Conservation (phyloP, 805 yeast species). For the Phaffomyces thermotolerans region DNA sequence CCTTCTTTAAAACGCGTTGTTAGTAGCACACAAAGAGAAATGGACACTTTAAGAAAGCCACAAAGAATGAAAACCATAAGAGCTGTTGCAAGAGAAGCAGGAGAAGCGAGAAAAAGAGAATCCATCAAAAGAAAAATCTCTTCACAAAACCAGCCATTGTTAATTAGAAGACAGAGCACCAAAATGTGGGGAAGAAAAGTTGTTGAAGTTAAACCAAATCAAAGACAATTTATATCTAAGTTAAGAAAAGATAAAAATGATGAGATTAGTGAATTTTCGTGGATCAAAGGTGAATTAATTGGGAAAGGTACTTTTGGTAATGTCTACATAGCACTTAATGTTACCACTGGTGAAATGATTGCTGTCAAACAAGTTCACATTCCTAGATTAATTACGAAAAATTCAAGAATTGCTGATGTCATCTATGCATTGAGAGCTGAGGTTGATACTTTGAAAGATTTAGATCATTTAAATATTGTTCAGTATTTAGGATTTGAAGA, state of each 20-base stretch:
- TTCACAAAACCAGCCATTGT: conserved; percentile 15
- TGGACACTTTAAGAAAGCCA: conserved; percentile 25
- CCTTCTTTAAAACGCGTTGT: conserved; percentile 16
- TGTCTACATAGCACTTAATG: conserved; percentile 85
- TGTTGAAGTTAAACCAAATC: conserved; percentile 78
- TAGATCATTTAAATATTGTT: conserved; percentile 90
- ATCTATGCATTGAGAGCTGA: conserved; percentile 83
- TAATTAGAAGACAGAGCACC: conserved; percentile 72
- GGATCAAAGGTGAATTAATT: conserved; percentile 96
- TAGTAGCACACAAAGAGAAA: conserved; percentile 12
- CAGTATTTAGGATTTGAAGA: conserved; percentile 94
- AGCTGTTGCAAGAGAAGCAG: conserved; percentile 88
- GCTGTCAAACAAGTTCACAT: conserved; percentile 94
- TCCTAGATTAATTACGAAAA: conserved; percentile 34
- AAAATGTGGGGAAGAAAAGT: conserved; percentile 97
- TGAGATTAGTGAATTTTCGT: conserved; percentile 77
- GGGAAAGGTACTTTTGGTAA: conserved; percentile 97
- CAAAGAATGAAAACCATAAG: conserved; percentile 85
- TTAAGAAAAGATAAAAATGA: conserved; percentile 54
- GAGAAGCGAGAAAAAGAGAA: conserved; percentile 45
- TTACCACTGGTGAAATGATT: conserved; percentile 96
- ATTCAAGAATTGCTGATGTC: conserved; percentile 47
- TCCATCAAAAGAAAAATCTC: conserved; percentile 15
- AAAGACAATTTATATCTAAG: conserved; percentile 53
- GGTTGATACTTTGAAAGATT: conserved; percentile 87